Base-by-base conservation (phyloP, 2,329 filamentous ascomycete genomes). In the Alternaria angustiovoidea region DNA sequence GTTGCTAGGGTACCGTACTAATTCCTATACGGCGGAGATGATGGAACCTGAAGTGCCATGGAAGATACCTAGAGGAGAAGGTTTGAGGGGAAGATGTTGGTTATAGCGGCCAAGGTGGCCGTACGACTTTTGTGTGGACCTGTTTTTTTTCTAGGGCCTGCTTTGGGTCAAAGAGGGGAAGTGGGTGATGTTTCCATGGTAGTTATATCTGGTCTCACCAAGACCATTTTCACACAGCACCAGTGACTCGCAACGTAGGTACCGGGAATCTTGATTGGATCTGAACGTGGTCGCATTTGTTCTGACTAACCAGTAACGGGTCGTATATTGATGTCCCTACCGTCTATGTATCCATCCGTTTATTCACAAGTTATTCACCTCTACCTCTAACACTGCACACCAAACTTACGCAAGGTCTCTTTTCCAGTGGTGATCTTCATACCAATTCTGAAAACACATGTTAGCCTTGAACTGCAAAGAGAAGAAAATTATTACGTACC, bases 401-500 rank as follows among this genome's bases (percentile, higher is more conserved):
- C 75, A 55, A 70, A 71, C 56, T 72, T 70, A 34, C 69, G 82
- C 51, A 93, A 73, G 16, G 89, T 92, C 70, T 90, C 87, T 68
- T 89, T 78, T 1, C 86, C 90, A 5, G 89, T 90, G 71, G 89
- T 88, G 54, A 92, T 85, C 59, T 90, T 88, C 84, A 94, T 85
- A 3, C 90, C 90, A 51, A 94, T 85, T 43, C 78, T 79, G 39
- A 24, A 43, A 28, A n/a, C 22, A 24, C 5, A 1, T 4, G 47
- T 68, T 46, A 68, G 66, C 42, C 34, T 38, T 46, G 3, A 41
- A 8, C 43, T n/a, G 5, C 12, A 24, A 18, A 53, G 6, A 36
- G 42, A 22, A 32, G 16, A 51, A 41, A 28, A 1, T 7, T 3
- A 18, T 18, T 11, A 73, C 78, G 59, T 68, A 81, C 66, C 91